phyloP scores from a whole-genome alignment of 2,329 filamentous ascomycete species.

The Alternaria metachromatica region DNA sequence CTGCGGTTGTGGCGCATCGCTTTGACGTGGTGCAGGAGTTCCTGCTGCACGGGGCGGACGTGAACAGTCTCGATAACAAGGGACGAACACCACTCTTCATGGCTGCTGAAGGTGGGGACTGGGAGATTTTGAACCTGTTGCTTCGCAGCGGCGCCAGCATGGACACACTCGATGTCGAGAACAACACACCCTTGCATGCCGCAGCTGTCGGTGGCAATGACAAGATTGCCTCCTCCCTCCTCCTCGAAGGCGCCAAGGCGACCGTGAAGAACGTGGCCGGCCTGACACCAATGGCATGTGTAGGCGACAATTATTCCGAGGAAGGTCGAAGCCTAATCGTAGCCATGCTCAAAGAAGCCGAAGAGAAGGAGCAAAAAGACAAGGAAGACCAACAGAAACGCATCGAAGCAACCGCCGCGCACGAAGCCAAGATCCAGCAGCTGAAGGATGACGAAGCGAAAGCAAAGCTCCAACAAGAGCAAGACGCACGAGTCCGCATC shows the following conservation, averaged over 20 bases:
- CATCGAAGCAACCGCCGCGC: slow-evolving; percentile 3
- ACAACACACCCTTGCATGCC: slow-evolving; percentile 30
- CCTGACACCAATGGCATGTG: slow-evolving; percentile 21
- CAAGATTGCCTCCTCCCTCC: slow-evolving; percentile 18
- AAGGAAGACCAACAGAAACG: slow-evolving; percentile 8
- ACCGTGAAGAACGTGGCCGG: slow-evolving; percentile 21
- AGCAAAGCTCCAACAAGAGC: background rate
- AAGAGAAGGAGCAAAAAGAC: slow-evolving; percentile 21
- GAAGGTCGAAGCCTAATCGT: slow-evolving; percentile 29
- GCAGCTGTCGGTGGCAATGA: slow-evolving; percentile 25
- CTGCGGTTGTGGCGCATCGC: slow-evolving; percentile 32
- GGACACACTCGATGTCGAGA: slow-evolving; percentile 20
- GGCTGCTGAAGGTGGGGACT: slow-evolving; percentile 26
- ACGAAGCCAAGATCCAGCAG: slow-evolving; percentile 16
- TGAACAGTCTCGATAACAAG: slow-evolving; percentile 23
- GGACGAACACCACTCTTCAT: slow-evolving; percentile 31
- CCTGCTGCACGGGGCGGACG: slow-evolving; percentile 22
- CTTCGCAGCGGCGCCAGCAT: slow-evolving; percentile 27
- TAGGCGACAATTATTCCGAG: slow-evolving; percentile 18
- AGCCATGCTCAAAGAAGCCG: slow-evolving; percentile 25
- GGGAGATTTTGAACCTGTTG: slow-evolving; percentile 29
- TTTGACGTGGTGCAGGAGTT: slow-evolving; percentile 34
- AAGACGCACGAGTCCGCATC: slow-evolving; percentile 1
- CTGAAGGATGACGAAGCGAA: slow-evolving; percentile 12
- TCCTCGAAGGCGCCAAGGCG: slow-evolving; percentile 29